phyloP scores from a whole-genome alignment of 768 basidiomycete genomes.

The Boletellus ananas region DNA sequence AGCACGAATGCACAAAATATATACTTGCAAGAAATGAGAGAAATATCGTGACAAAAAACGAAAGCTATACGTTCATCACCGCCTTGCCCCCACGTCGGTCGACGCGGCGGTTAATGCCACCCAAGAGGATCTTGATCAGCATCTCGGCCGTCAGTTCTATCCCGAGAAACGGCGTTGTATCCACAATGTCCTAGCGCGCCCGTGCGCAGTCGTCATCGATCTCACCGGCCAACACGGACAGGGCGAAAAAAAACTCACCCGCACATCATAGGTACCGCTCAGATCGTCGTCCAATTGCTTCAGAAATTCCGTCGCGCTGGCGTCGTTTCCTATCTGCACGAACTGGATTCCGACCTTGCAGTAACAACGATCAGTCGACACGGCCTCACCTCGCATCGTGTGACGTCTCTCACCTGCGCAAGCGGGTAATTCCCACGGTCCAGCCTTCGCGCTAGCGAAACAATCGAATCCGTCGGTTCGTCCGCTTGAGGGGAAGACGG shows the following conservation, averaged over 20 bases:
- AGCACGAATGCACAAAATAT: too few relatives aligned
- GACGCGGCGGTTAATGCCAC: slow-evolving; percentile 59
- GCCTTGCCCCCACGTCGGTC: slow-evolving; percentile 33
- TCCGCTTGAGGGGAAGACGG: slow-evolving; percentile 40
- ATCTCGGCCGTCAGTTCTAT: slow-evolving; percentile 42
- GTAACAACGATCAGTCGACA: slow-evolving; percentile 6
- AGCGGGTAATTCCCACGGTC: slow-evolving; percentile 50
- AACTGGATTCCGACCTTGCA: slow-evolving; percentile 64
- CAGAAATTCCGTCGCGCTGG: slow-evolving; percentile 41
- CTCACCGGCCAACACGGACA: background rate
- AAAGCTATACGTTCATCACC: slow-evolving; percentile 17
- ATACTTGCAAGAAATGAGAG: background rate
- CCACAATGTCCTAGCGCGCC: slow-evolving; percentile 61
- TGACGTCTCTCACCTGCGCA: slow-evolving; percentile 40
- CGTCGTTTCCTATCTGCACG: slow-evolving; percentile 59
- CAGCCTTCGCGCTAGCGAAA: slow-evolving; percentile 44
- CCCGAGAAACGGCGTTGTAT: slow-evolving; percentile 55
- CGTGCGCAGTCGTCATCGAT: background rate
- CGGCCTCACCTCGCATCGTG: too few relatives aligned
- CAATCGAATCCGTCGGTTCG: slow-evolving; percentile 47
- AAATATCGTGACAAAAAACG: too few relatives aligned
- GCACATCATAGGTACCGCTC: slow-evolving; percentile 35
- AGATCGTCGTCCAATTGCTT: slow-evolving; percentile 58
- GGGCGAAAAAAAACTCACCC: slow-evolving; percentile 32
- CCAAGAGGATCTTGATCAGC: slow-evolving; percentile 60